phyloP scores from a whole-genome alignment of 2,329 filamentous ascomycete genomes.

The Epichloe gansuensis region DNA sequence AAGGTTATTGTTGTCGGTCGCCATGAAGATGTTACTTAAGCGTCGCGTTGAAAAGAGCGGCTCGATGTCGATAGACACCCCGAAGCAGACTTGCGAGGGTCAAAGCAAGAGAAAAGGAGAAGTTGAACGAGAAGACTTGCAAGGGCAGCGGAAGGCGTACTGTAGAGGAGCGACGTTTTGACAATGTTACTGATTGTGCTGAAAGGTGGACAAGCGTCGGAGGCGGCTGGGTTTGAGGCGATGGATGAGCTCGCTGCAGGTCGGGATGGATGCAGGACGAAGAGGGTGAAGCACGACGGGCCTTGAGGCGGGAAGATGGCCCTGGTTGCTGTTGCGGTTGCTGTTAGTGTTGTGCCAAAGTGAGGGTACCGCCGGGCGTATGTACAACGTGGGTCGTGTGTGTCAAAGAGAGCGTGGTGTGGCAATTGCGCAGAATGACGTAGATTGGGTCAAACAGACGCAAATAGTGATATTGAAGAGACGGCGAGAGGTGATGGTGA shows the following conservation, averaged over 20 bases:
- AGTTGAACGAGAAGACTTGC: background rate
- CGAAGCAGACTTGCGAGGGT: slow-evolving; percentile 12
- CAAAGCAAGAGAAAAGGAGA: slow-evolving; percentile 3
- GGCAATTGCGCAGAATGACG: slow-evolving; percentile 1
- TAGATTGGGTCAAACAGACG: background rate
- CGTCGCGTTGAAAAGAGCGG: slow-evolving; percentile 8
- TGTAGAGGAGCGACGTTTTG: background rate
- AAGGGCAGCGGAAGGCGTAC: background rate
- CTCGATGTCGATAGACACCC: slow-evolving; percentile 12
- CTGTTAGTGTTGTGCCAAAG: background rate
- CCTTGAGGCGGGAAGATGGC: background rate
- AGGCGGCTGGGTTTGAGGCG: background rate
- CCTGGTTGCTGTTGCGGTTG: background rate
- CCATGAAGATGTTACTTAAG: slow-evolving; percentile 36
- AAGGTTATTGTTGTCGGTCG: slow-evolving; percentile 30
- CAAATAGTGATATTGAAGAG: background rate
- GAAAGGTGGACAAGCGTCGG: background rate
- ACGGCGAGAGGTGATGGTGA: background rate
- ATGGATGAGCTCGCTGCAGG: background rate
- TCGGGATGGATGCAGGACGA: background rate
- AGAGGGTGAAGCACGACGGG: background rate
- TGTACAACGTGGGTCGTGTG: background rate
- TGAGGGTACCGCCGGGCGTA: background rate
- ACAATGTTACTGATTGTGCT: background rate
- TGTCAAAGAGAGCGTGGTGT: background rate